Conservation (phyloP, 139 green algal genomes). For the Closterium sp. region DNA sequence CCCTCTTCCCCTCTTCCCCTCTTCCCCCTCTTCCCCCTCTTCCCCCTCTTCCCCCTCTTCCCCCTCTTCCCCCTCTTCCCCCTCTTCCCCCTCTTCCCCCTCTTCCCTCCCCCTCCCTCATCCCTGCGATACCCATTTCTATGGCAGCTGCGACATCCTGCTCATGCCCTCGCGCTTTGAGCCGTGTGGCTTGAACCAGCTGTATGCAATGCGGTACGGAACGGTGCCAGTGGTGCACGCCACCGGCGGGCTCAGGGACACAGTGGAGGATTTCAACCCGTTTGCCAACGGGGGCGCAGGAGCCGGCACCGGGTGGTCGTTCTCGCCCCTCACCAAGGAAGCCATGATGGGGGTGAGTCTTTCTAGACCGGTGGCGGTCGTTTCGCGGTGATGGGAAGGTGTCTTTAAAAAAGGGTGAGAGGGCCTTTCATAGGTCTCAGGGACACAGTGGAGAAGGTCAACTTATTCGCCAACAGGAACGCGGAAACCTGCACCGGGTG, state of each 20-base stretch:
- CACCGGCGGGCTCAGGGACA: conserved; percentile 69
- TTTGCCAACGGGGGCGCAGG: conserved; percentile 51
- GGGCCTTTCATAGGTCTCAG: neutral
- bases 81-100: neutral
- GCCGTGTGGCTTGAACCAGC: conserved; percentile 84
- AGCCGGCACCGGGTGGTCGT: conserved; percentile 22
- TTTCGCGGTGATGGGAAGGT: too few species aligned
- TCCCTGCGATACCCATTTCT: neutral
- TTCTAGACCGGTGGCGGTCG: too few species aligned
- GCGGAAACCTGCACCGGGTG: too few species aligned
- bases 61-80: neutral
- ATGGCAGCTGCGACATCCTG: conserved; percentile 71
- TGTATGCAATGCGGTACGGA: conserved; percentile 97
- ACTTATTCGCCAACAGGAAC: neutral
- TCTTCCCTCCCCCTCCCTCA: neutral
- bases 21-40: too few species aligned
- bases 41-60: too few species aligned
- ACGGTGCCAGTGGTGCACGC: conserved; percentile 89
- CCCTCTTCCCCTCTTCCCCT: too few species aligned
- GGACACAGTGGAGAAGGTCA: neutral
- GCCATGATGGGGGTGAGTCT: conserved; percentile 46
- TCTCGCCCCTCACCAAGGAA: conserved; percentile 30
- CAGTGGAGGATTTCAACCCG: conserved; percentile 74
- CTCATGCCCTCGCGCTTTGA: conserved; percentile 90
- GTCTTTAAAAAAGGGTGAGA: too few species aligned